A percentile compares a stretch with the other conserved stretches of the same genome.
phyloP scores from a whole-genome alignment of 2,329 filamentous ascomycete species.

The Fusarium armeniacum region DNA sequence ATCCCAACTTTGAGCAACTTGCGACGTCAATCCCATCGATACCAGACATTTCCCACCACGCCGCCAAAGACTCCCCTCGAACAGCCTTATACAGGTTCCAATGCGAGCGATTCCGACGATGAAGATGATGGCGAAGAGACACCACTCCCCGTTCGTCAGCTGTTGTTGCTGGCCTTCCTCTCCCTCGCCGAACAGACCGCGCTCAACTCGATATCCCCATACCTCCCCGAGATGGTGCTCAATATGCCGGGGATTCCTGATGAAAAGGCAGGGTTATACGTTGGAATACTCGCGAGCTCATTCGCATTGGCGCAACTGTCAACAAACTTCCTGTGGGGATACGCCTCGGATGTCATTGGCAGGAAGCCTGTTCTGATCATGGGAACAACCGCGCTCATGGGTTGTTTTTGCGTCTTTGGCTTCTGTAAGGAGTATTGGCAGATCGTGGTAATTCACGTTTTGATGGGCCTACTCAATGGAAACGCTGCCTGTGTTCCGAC shows the following conservation, averaged over 20 bases:
- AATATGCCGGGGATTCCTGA: conserved; percentile 84
- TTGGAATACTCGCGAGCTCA: conserved; percentile 88
- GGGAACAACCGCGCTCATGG: conserved; percentile 85
- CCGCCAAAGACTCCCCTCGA: conserved; percentile 76
- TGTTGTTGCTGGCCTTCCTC: conserved; percentile 87
- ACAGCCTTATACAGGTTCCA: conserved; percentile 54
- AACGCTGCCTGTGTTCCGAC: conserved; percentile 96
- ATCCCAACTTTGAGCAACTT: conserved; percentile 58
- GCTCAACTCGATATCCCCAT: conserved; percentile 95
- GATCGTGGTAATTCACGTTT: conserved; percentile 84
- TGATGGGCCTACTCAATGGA: conserved; percentile 95
- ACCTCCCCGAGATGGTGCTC: conserved; percentile 91
- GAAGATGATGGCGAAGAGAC: conserved; percentile 68
- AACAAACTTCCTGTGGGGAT: conserved; percentile 79
- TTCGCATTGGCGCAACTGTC: conserved; percentile 94
- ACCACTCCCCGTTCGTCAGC: conserved; percentile 85
- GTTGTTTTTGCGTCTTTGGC: conserved; percentile 88
- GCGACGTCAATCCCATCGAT: conserved; percentile 68
- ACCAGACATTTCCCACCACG: conserved; percentile 84
- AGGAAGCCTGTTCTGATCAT: conserved; percentile 81
- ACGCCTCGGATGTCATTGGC: conserved; percentile 75
- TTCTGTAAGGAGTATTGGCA: conserved; percentile 88
- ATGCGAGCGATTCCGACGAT: conserved; percentile 48
- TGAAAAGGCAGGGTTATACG: conserved; percentile 83
- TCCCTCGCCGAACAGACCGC: conserved; percentile 95